These are phyloP conservation scores for Ministeria vibrans DNA, from an alignment of 78 protist genomes.

Conservation along the genomic window DNA sequence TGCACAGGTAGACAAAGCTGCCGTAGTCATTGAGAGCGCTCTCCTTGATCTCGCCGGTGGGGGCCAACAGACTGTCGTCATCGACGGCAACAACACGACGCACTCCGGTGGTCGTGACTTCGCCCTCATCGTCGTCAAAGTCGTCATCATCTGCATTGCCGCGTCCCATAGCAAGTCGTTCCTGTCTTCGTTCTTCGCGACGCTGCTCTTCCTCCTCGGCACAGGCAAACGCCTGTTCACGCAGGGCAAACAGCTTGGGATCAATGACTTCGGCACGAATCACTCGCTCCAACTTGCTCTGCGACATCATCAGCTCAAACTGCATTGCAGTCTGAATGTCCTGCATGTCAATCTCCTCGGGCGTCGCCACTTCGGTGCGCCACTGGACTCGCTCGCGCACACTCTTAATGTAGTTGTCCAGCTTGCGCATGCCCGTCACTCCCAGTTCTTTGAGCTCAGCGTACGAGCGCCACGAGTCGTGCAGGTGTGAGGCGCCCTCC, in stretches of 20 bases:
- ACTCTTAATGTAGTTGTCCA: constrained; percentile 37
- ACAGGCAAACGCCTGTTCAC: neutral
- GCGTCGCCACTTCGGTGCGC: neutral
- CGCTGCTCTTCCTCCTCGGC: too few species aligned
- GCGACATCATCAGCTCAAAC: neutral
- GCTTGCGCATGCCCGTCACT: constrained; percentile 45
- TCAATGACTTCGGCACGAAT: neutral
- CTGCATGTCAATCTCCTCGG: neutral
- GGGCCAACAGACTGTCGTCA: neutral
- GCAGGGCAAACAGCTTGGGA: neutral
- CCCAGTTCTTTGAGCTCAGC: neutral
- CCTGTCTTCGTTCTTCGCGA: neutral
- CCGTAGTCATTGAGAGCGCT: neutral
- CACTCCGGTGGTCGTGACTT: neutral
- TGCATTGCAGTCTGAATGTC: neutral
- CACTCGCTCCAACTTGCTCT: neutral
- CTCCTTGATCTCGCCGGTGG: neutral
- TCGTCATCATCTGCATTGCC: too few species aligned
- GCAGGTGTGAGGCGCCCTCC: constrained; percentile 62
- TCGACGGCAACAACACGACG: too few species aligned
- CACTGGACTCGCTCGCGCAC: neutral
- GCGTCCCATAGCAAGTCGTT: neutral
- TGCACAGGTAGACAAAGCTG: constrained; percentile 56
- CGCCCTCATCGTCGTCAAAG: neutral
- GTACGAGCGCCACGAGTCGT: constrained; percentile 46